Evolutionary conservation across 192 early-diverging fungal genomes (phyloP).

Genomic region (Paraglomus occultum): DNA sequence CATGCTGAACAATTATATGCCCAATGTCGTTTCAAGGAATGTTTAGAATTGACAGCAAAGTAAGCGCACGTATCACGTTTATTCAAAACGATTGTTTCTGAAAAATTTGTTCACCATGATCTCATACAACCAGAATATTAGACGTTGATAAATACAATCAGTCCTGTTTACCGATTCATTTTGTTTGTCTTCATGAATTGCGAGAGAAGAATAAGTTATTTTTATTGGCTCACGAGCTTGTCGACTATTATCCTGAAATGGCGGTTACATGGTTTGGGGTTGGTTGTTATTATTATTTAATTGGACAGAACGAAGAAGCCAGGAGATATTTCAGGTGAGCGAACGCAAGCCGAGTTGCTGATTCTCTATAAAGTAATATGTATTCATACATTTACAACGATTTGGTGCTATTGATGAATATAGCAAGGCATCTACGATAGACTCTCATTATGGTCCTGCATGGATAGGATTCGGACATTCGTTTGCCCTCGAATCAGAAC

Average conservation of each 20-base stretch:
- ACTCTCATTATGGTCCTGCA: constrained; percentile 60
- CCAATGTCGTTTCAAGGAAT: constrained; percentile 48
- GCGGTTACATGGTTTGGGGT: constrained; percentile 74
- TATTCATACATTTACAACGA: constrained; percentile 21
- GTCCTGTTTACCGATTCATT: constrained; percentile 57
- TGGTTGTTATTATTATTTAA: constrained; percentile 72
- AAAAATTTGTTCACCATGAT: background rate
- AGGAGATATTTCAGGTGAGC: constrained; percentile 57
- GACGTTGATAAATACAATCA: constrained; percentile 57
- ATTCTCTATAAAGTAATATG: background rate
- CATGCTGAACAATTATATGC: constrained; percentile 55
- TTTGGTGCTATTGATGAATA: constrained; percentile 19
- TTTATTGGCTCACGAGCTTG: constrained; percentile 67
- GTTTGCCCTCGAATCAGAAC: constrained; percentile 70
- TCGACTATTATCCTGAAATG: constrained; percentile 56
- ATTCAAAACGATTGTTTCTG: background rate
- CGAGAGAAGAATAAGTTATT: constrained; percentile 66
- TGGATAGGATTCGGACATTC: constrained; percentile 84
- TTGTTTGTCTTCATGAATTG: constrained; percentile 67
- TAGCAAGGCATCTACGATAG: constrained; percentile 59
- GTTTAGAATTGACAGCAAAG: constrained; percentile 47
- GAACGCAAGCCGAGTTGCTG: background rate
- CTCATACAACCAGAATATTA: constrained; percentile 51
- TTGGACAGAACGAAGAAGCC: constrained; percentile 60
- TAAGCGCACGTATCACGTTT: constrained; percentile 25